A percentile compares a stretch with the other conserved stretches of the same genome.
Evolutionary conservation across 495 filamentous ascomycete genomes (phyloP).

Genomic region (Aspergillus affinis): DNA sequence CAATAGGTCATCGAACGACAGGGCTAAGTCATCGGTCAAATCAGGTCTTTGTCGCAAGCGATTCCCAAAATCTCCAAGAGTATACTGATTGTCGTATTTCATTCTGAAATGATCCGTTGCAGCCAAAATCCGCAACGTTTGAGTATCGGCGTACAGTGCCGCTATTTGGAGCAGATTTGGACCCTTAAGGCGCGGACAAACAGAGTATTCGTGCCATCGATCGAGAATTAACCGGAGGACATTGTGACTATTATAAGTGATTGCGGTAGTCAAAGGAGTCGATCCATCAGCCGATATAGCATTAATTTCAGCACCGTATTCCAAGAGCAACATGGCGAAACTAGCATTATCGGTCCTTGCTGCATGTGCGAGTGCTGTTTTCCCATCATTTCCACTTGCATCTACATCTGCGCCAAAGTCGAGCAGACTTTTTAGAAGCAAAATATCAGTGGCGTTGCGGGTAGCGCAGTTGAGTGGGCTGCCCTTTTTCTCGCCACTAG

Average conservation of each 20-base stretch:
- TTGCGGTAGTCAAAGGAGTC: background rate
- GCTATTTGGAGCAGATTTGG: background rate
- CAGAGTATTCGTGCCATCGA: slow-evolving; percentile 2
- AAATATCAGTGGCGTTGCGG: background rate
- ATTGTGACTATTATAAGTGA: background rate
- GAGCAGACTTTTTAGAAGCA: background rate
- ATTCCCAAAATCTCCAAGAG: too few relatives aligned
- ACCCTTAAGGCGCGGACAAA: too few relatives aligned
- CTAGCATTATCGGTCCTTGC: background rate
- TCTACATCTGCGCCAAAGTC: slow-evolving; percentile 1
- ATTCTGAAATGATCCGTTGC: too few relatives aligned
- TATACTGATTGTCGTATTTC: too few relatives aligned
- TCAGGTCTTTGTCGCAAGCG: too few relatives aligned
- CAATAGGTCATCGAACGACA: too few relatives aligned
- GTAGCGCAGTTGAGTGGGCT: background rate
- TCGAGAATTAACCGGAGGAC: background rate
- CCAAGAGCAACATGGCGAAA: background rate
- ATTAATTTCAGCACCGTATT: background rate
- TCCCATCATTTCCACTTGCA: background rate
- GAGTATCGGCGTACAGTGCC: background rate
- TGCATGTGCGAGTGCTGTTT: background rate
- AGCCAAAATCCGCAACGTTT: background rate
- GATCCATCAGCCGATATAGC: background rate
- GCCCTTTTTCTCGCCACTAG: background rate
- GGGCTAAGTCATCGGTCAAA: too few relatives aligned